Evolutionary conservation across 2,329 filamentous ascomycete genomes (phyloP), one percentile per base, ranked within the genome.

Genomic region (Calonectria multiphialidica): DNA sequence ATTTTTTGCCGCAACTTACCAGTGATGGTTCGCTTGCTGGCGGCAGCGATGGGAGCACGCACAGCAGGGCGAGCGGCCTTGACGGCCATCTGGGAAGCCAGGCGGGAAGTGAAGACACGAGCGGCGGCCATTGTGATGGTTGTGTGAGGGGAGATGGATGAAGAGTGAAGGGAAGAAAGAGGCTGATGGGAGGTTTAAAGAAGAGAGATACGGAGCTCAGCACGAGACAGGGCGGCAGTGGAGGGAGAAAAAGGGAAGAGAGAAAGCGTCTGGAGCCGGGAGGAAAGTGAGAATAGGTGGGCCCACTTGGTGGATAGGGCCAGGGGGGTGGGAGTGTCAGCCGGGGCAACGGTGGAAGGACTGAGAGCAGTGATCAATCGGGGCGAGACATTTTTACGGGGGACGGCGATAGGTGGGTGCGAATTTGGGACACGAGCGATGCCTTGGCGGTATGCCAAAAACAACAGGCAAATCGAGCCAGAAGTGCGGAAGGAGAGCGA

Each of bases 31-130:
- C 93, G 93, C 90, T 93, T 94, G 88, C 93, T 90, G 86, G 89
- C 89, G 86, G 87, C 88, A 85, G 88, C 87, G 81, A 92, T 82
- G 84, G 89, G 88, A 82, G 89, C 88, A 82, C 92, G 92, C 83
- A 92, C 86, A 86, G 92, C 92, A 88, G 93, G 93, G 87, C 93
- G 93, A 86, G 93, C 93, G 87, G 92, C 92, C 92, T 93, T 94
- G 88, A 89, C 87, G 85, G 92, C 91, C 91, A 93, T 93, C 88
- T 93, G 90, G 84, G 91, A 90, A 87, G 93, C 92, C 89, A 95
- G 90, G 87, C 93, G 92, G 83, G 93, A 92, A 85, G 93, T 91
- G 88, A 94, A 90, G 86, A 95, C 90, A 88, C 93, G 93, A 86
- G 91, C 88, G 86, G 93, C 92, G 86, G 93, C 92, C 93, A 95